These are phyloP conservation scores for Mycocentrospora acerina DNA, from an alignment of 2,329 filamentous ascomycete genomes.

Conservation along the genomic window DNA sequence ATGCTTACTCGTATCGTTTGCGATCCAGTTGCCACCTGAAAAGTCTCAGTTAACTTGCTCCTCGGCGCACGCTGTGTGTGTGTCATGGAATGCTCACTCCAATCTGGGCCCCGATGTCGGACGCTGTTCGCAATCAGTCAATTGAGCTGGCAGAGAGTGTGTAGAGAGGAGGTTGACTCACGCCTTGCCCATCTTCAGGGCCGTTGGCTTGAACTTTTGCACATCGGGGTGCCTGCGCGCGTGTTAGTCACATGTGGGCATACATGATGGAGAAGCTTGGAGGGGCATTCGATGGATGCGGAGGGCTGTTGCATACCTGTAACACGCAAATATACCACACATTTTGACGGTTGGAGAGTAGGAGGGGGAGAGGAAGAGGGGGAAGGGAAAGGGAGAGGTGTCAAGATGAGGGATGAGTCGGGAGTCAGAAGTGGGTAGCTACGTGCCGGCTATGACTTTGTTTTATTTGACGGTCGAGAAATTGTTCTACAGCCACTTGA, in stretches of 20 bases:
- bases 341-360: conserved; percentile 56
- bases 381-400: conserved; percentile 5
- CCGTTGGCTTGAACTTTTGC: conserved; percentile 92
- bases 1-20: conserved; percentile 80
- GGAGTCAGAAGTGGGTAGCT: conserved; percentile 7
- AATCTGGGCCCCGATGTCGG: conserved; percentile 95
- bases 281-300: conserved; percentile 24
- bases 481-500: conserved; percentile 25
- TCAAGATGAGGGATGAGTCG: conserved; percentile 11
- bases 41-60: conserved; percentile 35
- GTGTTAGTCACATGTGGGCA: conserved; percentile 31
- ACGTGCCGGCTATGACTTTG: conserved; percentile 3
- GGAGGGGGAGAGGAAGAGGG: conserved; percentile 4
- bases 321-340: conserved; percentile 97
- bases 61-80: conserved; percentile 27
- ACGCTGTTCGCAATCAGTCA: conserved; percentile 60
- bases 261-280: conserved; percentile 18
- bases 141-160: conserved; percentile 13
- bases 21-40: conserved; percentile 81
- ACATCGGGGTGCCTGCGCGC: conserved; percentile 77
- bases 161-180: conserved; percentile 55
- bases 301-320: conserved; percentile 60
- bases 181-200: conserved; percentile 91
- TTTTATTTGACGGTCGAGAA: conserved; percentile 17
- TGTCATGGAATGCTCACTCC: conserved; percentile 69